phyloP scores from a whole-genome alignment of 805 yeast genomes.

The Myxozyma neotropica region DNA sequence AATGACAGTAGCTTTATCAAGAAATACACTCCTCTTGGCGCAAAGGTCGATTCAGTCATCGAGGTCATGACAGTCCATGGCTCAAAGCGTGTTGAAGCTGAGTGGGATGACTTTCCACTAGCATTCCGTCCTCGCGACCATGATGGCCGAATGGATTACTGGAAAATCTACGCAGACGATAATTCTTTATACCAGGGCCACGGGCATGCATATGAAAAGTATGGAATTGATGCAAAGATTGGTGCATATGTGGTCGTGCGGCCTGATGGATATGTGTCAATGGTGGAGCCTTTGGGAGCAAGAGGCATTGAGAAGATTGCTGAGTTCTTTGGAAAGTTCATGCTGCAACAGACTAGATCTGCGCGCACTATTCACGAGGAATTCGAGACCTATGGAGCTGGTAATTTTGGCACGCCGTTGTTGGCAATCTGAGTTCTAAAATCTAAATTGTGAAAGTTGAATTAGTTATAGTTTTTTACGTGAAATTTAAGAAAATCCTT shows the following conservation, averaged over 20 bases:
- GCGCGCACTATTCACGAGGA: conserved; percentile 7
- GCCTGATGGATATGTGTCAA: conserved; percentile 44
- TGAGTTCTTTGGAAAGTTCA: conserved; percentile 34
- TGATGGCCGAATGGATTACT: conserved; percentile 36
- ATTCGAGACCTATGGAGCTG: conserved; percentile 13
- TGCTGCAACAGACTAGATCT: conserved; percentile 18
- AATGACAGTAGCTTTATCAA: conserved; percentile 20
- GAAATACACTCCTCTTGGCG: conserved; percentile 40
- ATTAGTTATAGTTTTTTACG: too few species aligned
- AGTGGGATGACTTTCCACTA: conserved; percentile 40
- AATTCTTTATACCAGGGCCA: conserved; percentile 41
- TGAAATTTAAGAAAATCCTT: too few species aligned
- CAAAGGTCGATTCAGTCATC: conserved; percentile 39
- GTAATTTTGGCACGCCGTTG: conserved; percentile 3
- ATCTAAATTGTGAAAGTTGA: too few species aligned
- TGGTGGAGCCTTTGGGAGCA: conserved; percentile 34
- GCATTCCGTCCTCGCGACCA: conserved; percentile 37
- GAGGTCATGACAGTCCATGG: conserved; percentile 40
- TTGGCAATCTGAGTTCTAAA: not conserved
- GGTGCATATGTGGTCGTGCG: conserved; percentile 41
- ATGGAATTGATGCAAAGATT: conserved; percentile 39
- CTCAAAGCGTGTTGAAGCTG: conserved; percentile 34
- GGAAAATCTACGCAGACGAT: conserved; percentile 40
- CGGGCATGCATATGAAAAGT: conserved; percentile 39
- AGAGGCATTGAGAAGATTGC: conserved; percentile 36